A percentile compares a stretch with the other conserved stretches of the same genome.
These are phyloP conservation scores for Candida glaebosa DNA, from an alignment of 805 yeast genomes.

Conservation along the genomic window DNA sequence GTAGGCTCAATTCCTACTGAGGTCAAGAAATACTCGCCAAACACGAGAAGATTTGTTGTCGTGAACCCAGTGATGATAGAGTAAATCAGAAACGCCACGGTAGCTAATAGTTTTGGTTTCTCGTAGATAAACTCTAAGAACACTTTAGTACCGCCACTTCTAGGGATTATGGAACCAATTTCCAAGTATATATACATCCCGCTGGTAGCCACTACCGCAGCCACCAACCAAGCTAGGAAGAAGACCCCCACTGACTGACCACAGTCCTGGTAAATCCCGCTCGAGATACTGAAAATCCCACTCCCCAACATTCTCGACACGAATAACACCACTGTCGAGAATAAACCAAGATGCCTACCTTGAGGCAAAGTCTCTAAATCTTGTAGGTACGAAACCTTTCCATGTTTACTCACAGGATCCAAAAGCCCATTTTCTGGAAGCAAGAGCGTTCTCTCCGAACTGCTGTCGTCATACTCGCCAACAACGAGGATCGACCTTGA, in stretches of 20 bases:
- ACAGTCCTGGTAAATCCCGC: constrained; percentile 60
- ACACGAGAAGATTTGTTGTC: constrained; percentile 53
- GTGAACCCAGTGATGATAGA: constrained; percentile 54
- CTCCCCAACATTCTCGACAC: constrained; percentile 73
- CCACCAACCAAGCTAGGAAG: constrained; percentile 59
- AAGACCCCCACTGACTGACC: constrained; percentile 66
- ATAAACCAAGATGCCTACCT: constrained; percentile 71
- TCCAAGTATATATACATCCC: constrained; percentile 68
- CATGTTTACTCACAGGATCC: constrained; percentile 8
- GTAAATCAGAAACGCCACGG: constrained; percentile 48
- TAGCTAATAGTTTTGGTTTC: constrained; percentile 53
- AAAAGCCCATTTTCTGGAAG: constrained; percentile 4
- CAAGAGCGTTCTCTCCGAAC: background rate
- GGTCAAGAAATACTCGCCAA: constrained; percentile 56
- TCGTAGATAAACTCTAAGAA: constrained; percentile 66
- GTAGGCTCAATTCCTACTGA: constrained; percentile 41
- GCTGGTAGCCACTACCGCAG: constrained; percentile 60
- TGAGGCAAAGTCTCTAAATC: constrained; percentile 58
- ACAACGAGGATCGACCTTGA: no score
- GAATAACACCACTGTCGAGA: constrained; percentile 60
- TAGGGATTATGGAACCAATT: constrained; percentile 65
- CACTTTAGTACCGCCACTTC: constrained; percentile 74
- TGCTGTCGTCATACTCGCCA: background rate
- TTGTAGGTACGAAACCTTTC: constrained; percentile 20
- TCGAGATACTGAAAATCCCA: constrained; percentile 73